Evolutionary conservation across 306 rosid species (phyloP), one percentile per base, ranked within the genome.

Genomic region (Sophora flavescens): DNA sequence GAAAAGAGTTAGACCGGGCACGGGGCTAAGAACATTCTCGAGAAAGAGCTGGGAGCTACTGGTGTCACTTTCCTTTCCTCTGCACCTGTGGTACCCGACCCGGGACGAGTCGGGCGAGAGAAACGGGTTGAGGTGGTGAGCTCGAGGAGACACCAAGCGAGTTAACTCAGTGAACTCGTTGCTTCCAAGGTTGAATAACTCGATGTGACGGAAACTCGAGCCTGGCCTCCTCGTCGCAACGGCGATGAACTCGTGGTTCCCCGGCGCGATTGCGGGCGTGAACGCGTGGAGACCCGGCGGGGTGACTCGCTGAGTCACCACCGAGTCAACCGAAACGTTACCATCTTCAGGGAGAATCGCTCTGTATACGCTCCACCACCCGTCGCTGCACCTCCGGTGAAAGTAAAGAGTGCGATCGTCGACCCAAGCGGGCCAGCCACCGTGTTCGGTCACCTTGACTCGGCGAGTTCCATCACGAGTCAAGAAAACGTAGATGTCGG

Each of bases 401-500:
- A 95, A 89, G 82, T 86, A 95, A 35, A 94, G 38, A 3, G 91
- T 94, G 1, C 87, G 87, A 33, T 92, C 98, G 47, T 92, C 96
- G 1, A 75, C 81, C 97, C 97, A 94, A 11, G 83, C 8, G 2
- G 98, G 97, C 98, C 98, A 94, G 22, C 98, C 98, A n/a, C 96
- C 97, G 81, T 90, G 96, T 2, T 90, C 88, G 1, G 87, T 91
- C 1, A 86, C 82, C 82, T 89, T 94, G 15, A 86, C 80, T 71
- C 97, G 86, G 0, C 60, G 83, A 67, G 87, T 78, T 13, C 97
- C 97, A 15, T 94, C 98, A 3, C 81, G 81, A 70, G 98, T 91
- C 10, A 76, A 70, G 78, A 89, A 91, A 16, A 90, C 79, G 33
- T 89, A 94, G 75, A 94, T 86, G 60, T 90, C 91, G 2, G 98